A percentile compares a stretch with the other conserved stretches of the same genome.
Evolutionary conservation across 371 early-diverging fungal genomes (phyloP).

Genomic region (Mucor saturninus): DNA sequence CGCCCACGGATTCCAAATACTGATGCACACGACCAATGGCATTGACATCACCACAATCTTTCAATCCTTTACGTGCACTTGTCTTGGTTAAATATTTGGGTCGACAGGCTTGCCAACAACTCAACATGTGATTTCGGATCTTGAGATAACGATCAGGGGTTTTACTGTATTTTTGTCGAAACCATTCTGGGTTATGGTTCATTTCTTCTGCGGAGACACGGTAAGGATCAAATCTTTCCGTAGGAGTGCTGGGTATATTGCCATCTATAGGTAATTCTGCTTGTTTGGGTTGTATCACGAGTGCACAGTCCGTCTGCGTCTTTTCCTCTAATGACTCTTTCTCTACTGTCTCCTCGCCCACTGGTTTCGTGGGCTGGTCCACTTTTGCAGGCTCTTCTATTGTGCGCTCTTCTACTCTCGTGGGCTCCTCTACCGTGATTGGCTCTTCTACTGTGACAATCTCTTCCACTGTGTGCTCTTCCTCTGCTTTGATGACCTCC

Average conservation of each 20-base stretch:
- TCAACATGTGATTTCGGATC: slow-evolving; percentile 85
- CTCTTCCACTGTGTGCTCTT: too few relatives aligned
- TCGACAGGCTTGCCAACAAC: slow-evolving; percentile 68
- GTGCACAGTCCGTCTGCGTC: too few relatives aligned
- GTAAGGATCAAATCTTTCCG: slow-evolving; percentile 17
- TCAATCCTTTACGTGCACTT: slow-evolving; percentile 39
- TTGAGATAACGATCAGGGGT: slow-evolving; percentile 87
- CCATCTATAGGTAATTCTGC: neutral
- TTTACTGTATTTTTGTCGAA: slow-evolving; percentile 71
- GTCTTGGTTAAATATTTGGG: slow-evolving; percentile 74
- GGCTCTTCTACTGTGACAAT: too few relatives aligned
- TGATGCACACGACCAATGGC: slow-evolving; percentile 88
- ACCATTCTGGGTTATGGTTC: slow-evolving; percentile 74
- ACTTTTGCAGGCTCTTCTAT: too few relatives aligned
- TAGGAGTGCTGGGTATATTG: neutral
- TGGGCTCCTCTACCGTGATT: too few relatives aligned
- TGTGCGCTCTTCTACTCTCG: too few relatives aligned
- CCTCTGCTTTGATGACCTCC: too few relatives aligned
- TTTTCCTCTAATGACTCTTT: too few relatives aligned
- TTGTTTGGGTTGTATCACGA: neutral
- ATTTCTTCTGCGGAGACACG: slow-evolving; percentile 65
- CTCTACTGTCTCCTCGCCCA: too few relatives aligned
- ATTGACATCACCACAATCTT: slow-evolving; percentile 88
- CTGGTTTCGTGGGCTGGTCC: too few relatives aligned
- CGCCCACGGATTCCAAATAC: slow-evolving; percentile 80